These are phyloP conservation scores for Aspergillus sclerotialis DNA, from an alignment of 2,329 filamentous ascomycete species.

Conservation along the genomic window DNA sequence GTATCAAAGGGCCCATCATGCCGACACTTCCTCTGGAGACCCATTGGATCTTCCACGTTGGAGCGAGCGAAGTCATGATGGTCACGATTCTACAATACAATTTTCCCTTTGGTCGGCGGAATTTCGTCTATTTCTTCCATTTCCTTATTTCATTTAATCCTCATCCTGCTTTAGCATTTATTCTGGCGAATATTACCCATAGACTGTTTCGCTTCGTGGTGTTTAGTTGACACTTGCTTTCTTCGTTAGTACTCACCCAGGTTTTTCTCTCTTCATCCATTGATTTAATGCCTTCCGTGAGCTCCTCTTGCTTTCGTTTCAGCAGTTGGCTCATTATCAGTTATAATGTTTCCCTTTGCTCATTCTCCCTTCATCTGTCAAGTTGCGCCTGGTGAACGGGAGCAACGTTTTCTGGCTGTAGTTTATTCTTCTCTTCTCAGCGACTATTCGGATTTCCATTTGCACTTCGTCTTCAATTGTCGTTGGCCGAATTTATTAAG, in stretches of 20 bases:
- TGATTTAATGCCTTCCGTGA: no score
- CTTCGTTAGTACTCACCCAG: constrained; percentile 7
- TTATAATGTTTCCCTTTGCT: no score
- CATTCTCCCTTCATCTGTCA: no score
- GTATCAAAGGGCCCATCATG: constrained; percentile 10
- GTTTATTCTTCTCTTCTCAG: no score
- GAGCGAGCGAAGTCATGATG: constrained; percentile 27
- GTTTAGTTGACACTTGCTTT: constrained; percentile 27
- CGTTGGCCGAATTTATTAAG: no score
- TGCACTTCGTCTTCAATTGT: no score
- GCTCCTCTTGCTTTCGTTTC: no score
- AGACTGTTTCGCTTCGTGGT: constrained; percentile 27
- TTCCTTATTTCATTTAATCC: constrained; percentile 23
- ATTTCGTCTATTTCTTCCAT: constrained; percentile 18
- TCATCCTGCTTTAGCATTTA: constrained; percentile 23
- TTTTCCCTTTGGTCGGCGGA: constrained; percentile 26
- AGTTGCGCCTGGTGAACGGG: no score
- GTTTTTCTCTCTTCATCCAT: constrained; percentile 5
- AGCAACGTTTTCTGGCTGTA: no score
- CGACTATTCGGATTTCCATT: no score
- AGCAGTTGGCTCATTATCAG: no score
- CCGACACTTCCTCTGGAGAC: constrained; percentile 8
- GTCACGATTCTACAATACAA: constrained; percentile 25
- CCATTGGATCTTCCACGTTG: constrained; percentile 11
- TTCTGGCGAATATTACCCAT: constrained; percentile 31